phyloP scores from a whole-genome alignment of 1,284 basidiomycete genomes.

The Ganoderma sp. region DNA sequence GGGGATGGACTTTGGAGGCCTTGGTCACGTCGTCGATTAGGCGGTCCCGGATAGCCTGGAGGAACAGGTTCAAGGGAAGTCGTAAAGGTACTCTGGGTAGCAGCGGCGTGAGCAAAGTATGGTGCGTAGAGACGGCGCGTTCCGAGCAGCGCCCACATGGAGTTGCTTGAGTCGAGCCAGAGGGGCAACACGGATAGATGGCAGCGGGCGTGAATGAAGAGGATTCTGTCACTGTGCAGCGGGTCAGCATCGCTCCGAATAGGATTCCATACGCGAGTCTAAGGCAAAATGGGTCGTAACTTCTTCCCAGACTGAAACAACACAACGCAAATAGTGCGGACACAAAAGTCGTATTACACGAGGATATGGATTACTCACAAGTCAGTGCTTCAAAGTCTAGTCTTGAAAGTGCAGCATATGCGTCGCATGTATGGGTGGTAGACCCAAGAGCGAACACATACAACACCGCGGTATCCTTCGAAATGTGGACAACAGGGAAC shows the following conservation, averaged over 20 bases:
- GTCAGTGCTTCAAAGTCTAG: conserved; percentile 53
- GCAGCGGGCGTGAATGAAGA: conserved; percentile 51
- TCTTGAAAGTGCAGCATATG: conserved; percentile 41
- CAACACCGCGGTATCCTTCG: conserved; percentile 47
- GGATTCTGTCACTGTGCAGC: conserved; percentile 33
- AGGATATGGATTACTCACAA: conserved; percentile 47
- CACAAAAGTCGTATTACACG: neutral
- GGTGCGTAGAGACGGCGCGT: conserved; percentile 18
- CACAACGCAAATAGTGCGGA: neutral
- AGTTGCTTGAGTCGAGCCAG: conserved; percentile 47
- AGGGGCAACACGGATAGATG: conserved; percentile 58
- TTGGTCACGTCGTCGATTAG: conserved; percentile 64
- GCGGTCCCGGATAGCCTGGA: conserved; percentile 52
- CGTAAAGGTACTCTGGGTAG: conserved; percentile 56
- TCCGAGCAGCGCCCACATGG: conserved; percentile 52
- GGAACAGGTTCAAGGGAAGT: conserved; percentile 50
- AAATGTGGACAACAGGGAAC: conserved; percentile 55
- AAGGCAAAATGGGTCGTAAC: neutral
- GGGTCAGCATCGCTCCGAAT: conserved; percentile 18
- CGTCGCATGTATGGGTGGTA: conserved; percentile 39
- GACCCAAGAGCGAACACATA: conserved; percentile 62
- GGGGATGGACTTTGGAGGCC: conserved; percentile 35
- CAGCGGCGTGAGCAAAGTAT: conserved; percentile 37
- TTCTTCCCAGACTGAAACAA: neutral
- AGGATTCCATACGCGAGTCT: neutral